Conservation (phyloP, 352 stramenopile genomes). For the Pythium sukuiense region DNA sequence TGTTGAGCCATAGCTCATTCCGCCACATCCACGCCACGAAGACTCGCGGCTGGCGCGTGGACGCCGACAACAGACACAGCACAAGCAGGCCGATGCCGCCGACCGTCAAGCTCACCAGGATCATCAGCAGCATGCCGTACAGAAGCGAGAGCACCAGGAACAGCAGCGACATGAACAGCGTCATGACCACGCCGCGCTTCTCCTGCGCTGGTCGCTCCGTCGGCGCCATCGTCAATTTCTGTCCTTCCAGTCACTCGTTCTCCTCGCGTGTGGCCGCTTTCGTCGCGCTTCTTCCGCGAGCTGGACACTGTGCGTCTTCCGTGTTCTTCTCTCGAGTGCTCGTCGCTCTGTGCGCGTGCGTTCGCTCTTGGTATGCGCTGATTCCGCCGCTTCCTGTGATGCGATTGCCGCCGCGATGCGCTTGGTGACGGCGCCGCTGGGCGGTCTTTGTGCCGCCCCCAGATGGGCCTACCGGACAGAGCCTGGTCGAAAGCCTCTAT, state of each 20-base stretch:
- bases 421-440: not conserved
- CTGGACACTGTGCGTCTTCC: not conserved
- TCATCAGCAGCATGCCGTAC: conserved; percentile 39
- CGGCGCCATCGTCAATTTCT: not conserved
- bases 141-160: conserved; percentile 57
- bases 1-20: conserved; percentile 55
- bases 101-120: conserved; percentile 41
- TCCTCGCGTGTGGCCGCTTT: not conserved
- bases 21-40: conserved; percentile 61
- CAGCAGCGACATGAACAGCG: conserved; percentile 40
- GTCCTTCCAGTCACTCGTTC: not conserved
- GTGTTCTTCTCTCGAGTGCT: not conserved
- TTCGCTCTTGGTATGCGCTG: not conserved
- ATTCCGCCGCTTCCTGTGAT: not conserved
- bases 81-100: conserved; percentile 41
- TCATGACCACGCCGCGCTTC: conserved; percentile 33
- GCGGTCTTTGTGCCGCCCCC: not conserved
- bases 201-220: not conserved
- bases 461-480: not conserved
- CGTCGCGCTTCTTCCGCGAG: not conserved
- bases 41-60: conserved; percentile 36
- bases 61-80: conserved; percentile 42
- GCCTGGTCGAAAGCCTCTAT: conserved; percentile 4
- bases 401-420: not conserved
- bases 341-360: not conserved